phyloP scores from a whole-genome alignment of 2,329 filamentous ascomycete species.

The Diaporthe capsici region DNA sequence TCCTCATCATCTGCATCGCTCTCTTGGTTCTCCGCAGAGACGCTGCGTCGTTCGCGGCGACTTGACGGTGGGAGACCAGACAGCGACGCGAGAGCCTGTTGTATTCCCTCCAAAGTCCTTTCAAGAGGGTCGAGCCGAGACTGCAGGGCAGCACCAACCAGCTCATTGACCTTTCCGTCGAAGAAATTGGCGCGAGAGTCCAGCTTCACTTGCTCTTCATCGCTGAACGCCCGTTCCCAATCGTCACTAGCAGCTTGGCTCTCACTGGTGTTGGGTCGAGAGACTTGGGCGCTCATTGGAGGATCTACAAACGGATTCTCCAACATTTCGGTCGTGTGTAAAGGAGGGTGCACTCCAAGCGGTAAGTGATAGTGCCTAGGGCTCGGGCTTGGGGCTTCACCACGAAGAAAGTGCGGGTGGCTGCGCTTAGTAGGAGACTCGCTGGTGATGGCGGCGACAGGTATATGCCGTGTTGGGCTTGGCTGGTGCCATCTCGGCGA shows the following conservation, averaged over 20 bases:
- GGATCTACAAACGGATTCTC: constrained; percentile 75
- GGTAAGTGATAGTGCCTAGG: constrained; percentile 68
- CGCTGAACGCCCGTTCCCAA: constrained; percentile 90
- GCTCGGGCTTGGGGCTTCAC: constrained; percentile 81
- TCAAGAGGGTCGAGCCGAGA: constrained; percentile 86
- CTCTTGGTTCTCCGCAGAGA: constrained; percentile 78
- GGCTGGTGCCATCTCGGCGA: constrained; percentile 62
- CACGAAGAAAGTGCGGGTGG: constrained; percentile 69
- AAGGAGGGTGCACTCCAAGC: constrained; percentile 61
- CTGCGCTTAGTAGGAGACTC: constrained; percentile 69
- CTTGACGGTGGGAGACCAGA: constrained; percentile 68
- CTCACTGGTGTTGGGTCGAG: constrained; percentile 72
- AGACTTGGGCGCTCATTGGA: constrained; percentile 61
- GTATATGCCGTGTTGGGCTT: constrained; percentile 56
- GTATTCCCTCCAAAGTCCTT: constrained; percentile 81
- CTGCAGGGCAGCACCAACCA: constrained; percentile 84
- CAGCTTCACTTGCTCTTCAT: constrained; percentile 87
- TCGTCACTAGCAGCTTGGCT: constrained; percentile 87
- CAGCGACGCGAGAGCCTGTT: constrained; percentile 74
- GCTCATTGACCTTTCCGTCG: constrained; percentile 87
- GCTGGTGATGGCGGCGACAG: constrained; percentile 56
- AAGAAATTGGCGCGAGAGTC: constrained; percentile 89
- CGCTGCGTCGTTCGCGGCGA: constrained; percentile 78
- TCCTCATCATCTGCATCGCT: constrained; percentile 98
- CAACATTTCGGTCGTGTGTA: constrained; percentile 65